Evolutionary conservation across 2,329 filamentous ascomycete species (phyloP).

Genomic region (Venturia effusa): DNA sequence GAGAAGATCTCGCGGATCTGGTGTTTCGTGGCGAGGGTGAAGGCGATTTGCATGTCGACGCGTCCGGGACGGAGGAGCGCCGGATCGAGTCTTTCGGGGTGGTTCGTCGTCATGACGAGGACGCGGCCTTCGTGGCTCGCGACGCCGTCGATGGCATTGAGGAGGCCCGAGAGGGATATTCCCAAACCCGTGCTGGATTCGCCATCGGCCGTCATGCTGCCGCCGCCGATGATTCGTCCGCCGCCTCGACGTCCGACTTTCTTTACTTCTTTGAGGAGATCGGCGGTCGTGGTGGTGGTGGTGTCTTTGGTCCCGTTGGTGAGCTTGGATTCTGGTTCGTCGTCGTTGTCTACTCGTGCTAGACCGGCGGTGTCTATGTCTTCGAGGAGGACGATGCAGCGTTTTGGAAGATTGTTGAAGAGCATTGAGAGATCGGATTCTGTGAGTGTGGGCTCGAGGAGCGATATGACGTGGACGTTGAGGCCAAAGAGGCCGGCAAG

Average conservation of each 20-base stretch:
- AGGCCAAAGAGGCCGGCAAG: constrained; percentile 37
- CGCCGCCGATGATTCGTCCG: constrained; percentile 21
- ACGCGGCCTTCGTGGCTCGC: constrained; percentile 66
- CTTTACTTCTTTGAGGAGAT: constrained; percentile 14
- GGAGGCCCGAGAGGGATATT: constrained; percentile 68
- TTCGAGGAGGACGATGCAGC: constrained; percentile 64
- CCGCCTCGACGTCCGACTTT: constrained; percentile 14
- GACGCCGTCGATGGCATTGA: constrained; percentile 78
- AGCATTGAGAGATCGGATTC: constrained; percentile 48
- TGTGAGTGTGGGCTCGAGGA: constrained; percentile 59
- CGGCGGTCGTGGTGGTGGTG: constrained; percentile 15
- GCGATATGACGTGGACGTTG: constrained; percentile 34
- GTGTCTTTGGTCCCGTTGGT: constrained; percentile 12
- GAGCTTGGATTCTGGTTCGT: constrained; percentile 17
- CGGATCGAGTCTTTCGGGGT: constrained; percentile 60
- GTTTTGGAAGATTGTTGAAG: constrained; percentile 57
- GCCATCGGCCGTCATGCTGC: not conserved
- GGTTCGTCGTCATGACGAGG: constrained; percentile 75
- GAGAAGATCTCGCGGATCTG: constrained; percentile 34
- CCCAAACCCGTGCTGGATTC: constrained; percentile 26
- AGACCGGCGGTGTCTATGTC: constrained; percentile 60
- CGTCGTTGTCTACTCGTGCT: constrained; percentile 22
- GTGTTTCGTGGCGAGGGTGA: constrained; percentile 35
- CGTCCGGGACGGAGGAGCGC: constrained; percentile 64
- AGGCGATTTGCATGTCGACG: constrained; percentile 56